These are phyloP conservation scores for Phialemoniopsis sp. DNA, from an alignment of 2,329 filamentous ascomycete genomes.

Conservation along the genomic window DNA sequence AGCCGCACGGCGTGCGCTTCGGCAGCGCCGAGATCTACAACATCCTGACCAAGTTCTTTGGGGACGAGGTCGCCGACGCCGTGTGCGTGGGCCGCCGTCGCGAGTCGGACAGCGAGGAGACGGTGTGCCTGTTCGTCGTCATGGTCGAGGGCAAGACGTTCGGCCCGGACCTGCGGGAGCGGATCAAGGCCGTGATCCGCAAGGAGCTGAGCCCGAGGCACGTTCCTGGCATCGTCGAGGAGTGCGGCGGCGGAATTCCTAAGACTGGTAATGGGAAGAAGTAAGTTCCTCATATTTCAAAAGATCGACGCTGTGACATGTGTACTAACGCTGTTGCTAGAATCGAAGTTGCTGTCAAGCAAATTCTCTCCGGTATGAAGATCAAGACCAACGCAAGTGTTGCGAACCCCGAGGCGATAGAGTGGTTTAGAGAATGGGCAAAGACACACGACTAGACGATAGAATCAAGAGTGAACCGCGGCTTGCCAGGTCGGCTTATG, in stretches of 20 bases:
- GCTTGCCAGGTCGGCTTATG: too few species aligned
- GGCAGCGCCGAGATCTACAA: conserved; percentile 97
- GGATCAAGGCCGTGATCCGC: conserved; percentile 66
- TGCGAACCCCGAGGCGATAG: conserved; percentile 83
- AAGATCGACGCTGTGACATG: too few species aligned
- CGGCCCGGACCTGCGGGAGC: conserved; percentile 51
- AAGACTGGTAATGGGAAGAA: conserved; percentile 96
- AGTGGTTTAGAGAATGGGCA: conserved; percentile 84
- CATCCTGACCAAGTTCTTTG: conserved; percentile 80
- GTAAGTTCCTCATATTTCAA: conserved; percentile 40
- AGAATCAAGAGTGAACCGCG: too few species aligned
- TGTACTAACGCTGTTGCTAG: conserved; percentile 31
- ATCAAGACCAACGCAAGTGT: conserved; percentile 90
- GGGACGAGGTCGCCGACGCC: conserved; percentile 73
- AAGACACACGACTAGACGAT: conserved; percentile 32
- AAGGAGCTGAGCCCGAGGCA: conserved; percentile 83
- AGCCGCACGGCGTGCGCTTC: conserved; percentile 87
- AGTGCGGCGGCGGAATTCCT: conserved; percentile 77
- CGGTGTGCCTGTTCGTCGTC: conserved; percentile 84
- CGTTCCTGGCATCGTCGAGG: conserved; percentile 78
- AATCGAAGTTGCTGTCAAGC: conserved; percentile 93
- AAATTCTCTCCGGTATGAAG: conserved; percentile 83
- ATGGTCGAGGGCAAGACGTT: conserved; percentile 59
- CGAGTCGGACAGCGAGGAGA: conserved; percentile 72
- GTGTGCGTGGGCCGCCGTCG: conserved; percentile 79